A percentile compares a stretch with the other conserved stretches of the same genome.
These are phyloP conservation scores for Penicillium turbatum DNA, from an alignment of 495 filamentous ascomycete species.

Conservation along the genomic window DNA sequence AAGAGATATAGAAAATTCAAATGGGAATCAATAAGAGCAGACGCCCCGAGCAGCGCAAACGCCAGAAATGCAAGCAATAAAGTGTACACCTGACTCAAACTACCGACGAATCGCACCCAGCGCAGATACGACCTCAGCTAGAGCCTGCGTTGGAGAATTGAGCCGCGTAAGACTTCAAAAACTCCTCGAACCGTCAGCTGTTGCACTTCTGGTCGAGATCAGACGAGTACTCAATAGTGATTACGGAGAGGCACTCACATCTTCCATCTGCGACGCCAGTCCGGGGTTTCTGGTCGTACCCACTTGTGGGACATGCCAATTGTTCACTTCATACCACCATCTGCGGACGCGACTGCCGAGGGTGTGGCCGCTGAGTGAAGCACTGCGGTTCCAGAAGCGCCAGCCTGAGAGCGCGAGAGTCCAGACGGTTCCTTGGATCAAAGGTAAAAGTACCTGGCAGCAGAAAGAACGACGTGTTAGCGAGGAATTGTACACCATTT, in stretches of 20 bases:
- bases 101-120: background rate
- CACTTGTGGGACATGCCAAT: conserved; percentile 62
- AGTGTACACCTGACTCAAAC: conserved; percentile 3
- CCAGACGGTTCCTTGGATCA: conserved; percentile 80
- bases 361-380: conserved; percentile 63
- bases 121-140: conserved; percentile 18
- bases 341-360: conserved; percentile 67
- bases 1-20: conserved; percentile 9
- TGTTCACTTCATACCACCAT: conserved; percentile 92
- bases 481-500: background rate
- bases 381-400: conserved; percentile 74
- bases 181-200: conserved; percentile 36
- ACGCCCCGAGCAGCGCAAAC: conserved; percentile 13
- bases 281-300: conserved; percentile 23
- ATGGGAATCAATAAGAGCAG: conserved; percentile 14
- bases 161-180: conserved; percentile 43
- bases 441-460: conserved; percentile 69
- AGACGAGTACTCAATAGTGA: background rate
- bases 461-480: conserved; percentile 4
- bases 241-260: conserved; percentile 39
- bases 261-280: conserved; percentile 41
- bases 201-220: conserved; percentile 5
- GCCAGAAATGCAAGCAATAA: conserved; percentile 25
- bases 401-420: conserved; percentile 74
- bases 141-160: conserved; percentile 41